phyloP scores from a whole-genome alignment of 768 basidiomycete genomes.

The Hirschioporus abietinus region DNA sequence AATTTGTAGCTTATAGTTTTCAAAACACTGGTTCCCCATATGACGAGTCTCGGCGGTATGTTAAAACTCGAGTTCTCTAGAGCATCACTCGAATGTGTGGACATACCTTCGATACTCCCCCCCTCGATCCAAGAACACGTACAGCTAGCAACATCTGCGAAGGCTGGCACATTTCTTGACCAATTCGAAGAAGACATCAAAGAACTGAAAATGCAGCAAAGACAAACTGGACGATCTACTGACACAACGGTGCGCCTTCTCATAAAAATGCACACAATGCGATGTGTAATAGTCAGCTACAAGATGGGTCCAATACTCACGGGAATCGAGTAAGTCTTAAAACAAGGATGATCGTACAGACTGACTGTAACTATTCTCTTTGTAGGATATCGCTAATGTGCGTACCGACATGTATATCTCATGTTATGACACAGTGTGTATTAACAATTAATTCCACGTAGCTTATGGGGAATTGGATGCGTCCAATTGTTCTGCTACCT shows the following conservation, averaged over 20 bases:
- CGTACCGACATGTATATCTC: not conserved
- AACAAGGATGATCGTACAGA: not conserved
- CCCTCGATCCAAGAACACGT: no score
- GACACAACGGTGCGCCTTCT: not conserved
- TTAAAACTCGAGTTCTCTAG: no score
- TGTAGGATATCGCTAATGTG: not conserved
- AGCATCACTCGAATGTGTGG: no score
- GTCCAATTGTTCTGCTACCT: not conserved
- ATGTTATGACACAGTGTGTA: not conserved
- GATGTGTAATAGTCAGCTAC: not conserved
- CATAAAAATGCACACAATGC: not conserved
- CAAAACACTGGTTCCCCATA: no score
- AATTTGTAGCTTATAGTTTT: no score
- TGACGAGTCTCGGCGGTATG: no score
- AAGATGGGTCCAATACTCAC: not conserved
- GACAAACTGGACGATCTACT: not conserved
- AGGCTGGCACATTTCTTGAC: no score
- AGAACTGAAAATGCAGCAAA: no score
- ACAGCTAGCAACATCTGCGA: no score
- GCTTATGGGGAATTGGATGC: not conserved
- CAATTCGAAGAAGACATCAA: no score
- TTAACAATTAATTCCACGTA: not conserved
- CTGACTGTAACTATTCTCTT: not conserved
- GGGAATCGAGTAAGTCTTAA: not conserved
- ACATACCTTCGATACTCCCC: no score